Evolutionary conservation across 2,329 filamentous ascomycete genomes (phyloP), one percentile per base, ranked within the genome.

Genomic region (Aspergillus thermomutatus): DNA sequence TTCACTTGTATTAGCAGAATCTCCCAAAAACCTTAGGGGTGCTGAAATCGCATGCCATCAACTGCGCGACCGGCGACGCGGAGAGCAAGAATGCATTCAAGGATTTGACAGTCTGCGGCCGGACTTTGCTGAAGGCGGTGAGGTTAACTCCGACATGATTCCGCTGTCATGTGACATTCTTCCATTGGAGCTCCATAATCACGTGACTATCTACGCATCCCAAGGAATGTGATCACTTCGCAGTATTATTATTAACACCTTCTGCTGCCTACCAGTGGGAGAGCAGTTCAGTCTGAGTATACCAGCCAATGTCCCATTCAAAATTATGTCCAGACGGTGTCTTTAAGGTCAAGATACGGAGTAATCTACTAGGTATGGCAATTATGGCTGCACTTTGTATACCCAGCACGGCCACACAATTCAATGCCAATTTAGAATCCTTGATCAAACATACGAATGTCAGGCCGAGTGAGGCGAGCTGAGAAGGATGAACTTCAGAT

Each of bases 111-210:
- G 50, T 57, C 54, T 56, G 53, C 52, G 48, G 43, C 17, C 52
- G 59, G 56, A 58, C 40, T 59, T 61, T 57, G 28, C 8, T 9
- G 7, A 54, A 56, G 59, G 61, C 61, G 61, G 61, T 63, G 53
- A 49, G 48, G 3, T 52, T 63, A 62, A 51, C 51, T 53, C 60
- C 59, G 59, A 4, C 9, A 3, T 11, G 1, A 5, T 40, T 19
- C 23, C 21, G 34, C 2, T 26, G 43, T 46, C 43, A 46, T 46
- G 43, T 46, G 43, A 26, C 23, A 37, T 14, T 3, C 31, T 17
- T 37, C 31, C 31, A 3, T 17, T 37, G 10, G 3, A 3, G 7
- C 1, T 3, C 5, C n/a, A n/a, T 3, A 1, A 3, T 37, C 31
- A 37, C 31, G 31, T 37, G 31, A 17, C 6, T n/a, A n/a, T n/a